A percentile compares a stretch with the other conserved stretches of the same genome.
These are phyloP conservation scores for Hypoxylon rubiginosum DNA, from an alignment of 2,329 filamentous ascomycete species.

Conservation along the genomic window DNA sequence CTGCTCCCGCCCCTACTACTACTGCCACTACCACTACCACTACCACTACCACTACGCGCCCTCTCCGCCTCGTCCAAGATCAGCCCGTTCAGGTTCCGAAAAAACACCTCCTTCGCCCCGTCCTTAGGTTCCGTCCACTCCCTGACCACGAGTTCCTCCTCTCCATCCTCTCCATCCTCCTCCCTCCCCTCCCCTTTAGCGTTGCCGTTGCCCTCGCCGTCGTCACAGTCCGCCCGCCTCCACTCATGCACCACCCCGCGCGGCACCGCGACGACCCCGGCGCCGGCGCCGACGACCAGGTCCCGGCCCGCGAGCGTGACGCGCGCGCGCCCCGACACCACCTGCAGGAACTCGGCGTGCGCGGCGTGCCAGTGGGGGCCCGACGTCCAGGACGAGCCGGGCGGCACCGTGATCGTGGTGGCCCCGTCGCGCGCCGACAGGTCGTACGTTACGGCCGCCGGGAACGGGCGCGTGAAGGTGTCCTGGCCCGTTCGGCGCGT, in stretches of 20 bases:
- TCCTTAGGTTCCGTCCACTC: slow-evolving; percentile 63
- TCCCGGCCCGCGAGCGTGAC: slow-evolving; percentile 53
- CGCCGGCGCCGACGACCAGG: slow-evolving; percentile 36
- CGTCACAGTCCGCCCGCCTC: slow-evolving; percentile 54
- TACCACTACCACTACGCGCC: not conserved
- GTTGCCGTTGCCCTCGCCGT: slow-evolving; percentile 45
- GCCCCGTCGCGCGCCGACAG: slow-evolving; percentile 55
- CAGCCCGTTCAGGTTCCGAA: slow-evolving; percentile 63
- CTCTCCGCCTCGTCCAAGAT: slow-evolving; percentile 54
- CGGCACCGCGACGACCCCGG: slow-evolving; percentile 53
- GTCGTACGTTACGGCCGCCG: slow-evolving; percentile 73
- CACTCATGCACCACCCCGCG: slow-evolving; percentile 61
- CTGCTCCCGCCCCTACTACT: too few species aligned
- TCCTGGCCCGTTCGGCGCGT: slow-evolving; percentile 25
- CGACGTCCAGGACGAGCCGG: slow-evolving; percentile 61
- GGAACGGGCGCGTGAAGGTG: slow-evolving; percentile 58
- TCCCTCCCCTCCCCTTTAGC: too few species aligned
- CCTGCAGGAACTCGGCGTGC: slow-evolving; percentile 61
- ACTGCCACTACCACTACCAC: not conserved
- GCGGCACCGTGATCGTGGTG: slow-evolving; percentile 60
- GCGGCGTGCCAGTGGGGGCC: slow-evolving; percentile 64
- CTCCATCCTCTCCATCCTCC: too few species aligned
- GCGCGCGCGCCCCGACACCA: slow-evolving; percentile 49
- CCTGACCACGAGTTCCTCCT: slow-evolving; percentile 57
- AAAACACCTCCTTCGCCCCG: slow-evolving; percentile 62